Evolutionary conservation across 2,329 filamentous ascomycete genomes (phyloP).

Genomic region (Sclerotinia borealis): DNA sequence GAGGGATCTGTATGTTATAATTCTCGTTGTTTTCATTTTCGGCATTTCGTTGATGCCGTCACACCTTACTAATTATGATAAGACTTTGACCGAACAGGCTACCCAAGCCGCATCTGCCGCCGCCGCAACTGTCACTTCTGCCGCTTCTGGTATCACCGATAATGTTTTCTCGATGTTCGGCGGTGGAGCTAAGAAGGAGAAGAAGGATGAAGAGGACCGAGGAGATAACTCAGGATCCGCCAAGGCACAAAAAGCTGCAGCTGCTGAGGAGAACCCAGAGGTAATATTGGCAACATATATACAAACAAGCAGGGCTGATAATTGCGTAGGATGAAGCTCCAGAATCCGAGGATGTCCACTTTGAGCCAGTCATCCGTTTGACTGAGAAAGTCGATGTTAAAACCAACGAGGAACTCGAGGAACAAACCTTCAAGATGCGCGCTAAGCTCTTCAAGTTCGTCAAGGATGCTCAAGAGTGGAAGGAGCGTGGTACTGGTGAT

Average conservation of each 20-base stretch:
- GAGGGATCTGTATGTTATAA: slow-evolving; percentile 21
- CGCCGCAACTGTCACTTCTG: slow-evolving; percentile 36
- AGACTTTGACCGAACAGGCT: slow-evolving; percentile 32
- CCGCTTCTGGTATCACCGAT: slow-evolving; percentile 41
- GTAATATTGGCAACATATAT: slow-evolving; percentile 18
- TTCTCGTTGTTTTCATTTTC: background rate
- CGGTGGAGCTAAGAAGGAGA: slow-evolving; percentile 93
- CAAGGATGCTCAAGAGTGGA: slow-evolving; percentile 89
- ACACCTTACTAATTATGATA: slow-evolving; percentile 15
- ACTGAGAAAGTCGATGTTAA: slow-evolving; percentile 96
- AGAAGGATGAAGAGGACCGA: slow-evolving; percentile 76
- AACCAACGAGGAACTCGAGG: slow-evolving; percentile 97
- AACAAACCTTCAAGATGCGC: slow-evolving; percentile 98
- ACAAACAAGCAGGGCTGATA: slow-evolving; percentile 16
- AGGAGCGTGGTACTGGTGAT: slow-evolving; percentile 96
- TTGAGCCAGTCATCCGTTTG: slow-evolving; percentile 91
- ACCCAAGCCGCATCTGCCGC: slow-evolving; percentile 35
- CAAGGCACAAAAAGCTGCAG: slow-evolving; percentile 63
- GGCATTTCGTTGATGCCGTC: background rate
- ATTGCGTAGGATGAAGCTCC: slow-evolving; percentile 59
- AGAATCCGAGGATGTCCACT: slow-evolving; percentile 90
- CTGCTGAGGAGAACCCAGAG: slow-evolving; percentile 35
- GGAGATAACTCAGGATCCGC: slow-evolving; percentile 85
- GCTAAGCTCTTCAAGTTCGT: slow-evolving; percentile 99
- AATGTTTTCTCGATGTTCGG: slow-evolving; percentile 98